These are phyloP conservation scores for Ambrosia trifida DNA, from an alignment of 129 eudicot genomes.

Conservation along the genomic window DNA sequence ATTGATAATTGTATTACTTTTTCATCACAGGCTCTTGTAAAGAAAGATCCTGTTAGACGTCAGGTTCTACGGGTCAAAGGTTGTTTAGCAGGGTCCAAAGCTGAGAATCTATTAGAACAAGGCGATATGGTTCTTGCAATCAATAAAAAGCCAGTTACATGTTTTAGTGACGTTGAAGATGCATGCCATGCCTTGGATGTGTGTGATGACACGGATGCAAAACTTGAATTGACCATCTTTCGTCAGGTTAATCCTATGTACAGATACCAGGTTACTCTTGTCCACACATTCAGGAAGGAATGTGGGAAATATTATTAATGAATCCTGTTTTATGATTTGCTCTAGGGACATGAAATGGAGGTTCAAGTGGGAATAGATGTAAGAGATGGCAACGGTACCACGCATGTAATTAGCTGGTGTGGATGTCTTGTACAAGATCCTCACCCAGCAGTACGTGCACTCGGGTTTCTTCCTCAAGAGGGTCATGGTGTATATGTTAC, in stretches of 20 bases:
- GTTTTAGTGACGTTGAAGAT: conserved; percentile 62
- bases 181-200: conserved; percentile 79
- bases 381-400: conserved; percentile 91
- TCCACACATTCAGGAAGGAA: conserved; percentile 1
- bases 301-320: not conserved
- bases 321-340: conserved; percentile 18
- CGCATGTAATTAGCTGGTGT: conserved; percentile 84
- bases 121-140: conserved; percentile 62
- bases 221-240: conserved; percentile 43
- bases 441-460: conserved; percentile 89
- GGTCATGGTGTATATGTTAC: conserved; percentile 94
- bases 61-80: conserved; percentile 94
- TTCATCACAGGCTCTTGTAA: conserved; percentile 67
- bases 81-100: conserved; percentile 89
- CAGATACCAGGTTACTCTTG: not conserved
- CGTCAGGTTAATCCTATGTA: conserved; percentile 4
- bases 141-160: too few relatives aligned
- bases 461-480: conserved; percentile 83
- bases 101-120: conserved; percentile 78
- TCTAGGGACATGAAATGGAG: conserved; percentile 79
- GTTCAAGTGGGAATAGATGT: conserved; percentile 83
- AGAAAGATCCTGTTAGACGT: conserved; percentile 88
- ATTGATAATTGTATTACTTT: not conserved
- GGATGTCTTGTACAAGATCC: conserved; percentile 89
- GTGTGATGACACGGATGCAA: conserved; percentile 47